Evolutionary conservation across 148 eudicot species (phyloP).

Genomic region (Beta vulgaris): DNA sequence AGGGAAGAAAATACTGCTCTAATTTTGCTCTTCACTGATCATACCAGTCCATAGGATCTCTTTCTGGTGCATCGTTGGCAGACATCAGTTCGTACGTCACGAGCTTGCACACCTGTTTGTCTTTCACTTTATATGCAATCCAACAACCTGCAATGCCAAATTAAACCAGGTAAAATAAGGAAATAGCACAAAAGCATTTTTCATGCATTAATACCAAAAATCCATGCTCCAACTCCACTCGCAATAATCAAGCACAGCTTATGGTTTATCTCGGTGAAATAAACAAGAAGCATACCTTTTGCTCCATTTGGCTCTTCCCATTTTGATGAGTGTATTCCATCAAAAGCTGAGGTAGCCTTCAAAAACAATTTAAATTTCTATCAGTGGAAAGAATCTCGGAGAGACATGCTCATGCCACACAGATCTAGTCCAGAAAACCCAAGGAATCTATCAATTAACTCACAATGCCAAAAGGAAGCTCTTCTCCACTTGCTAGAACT

Average conservation of each 20-base stretch:
- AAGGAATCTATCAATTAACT: slow-evolving; percentile 29
- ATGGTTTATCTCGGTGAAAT: background rate
- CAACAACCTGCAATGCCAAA: slow-evolving; percentile 62
- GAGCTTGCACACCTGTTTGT: slow-evolving; percentile 48
- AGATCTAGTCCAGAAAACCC: background rate
- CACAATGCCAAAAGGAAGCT: slow-evolving; percentile 94
- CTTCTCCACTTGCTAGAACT: slow-evolving; percentile 91
- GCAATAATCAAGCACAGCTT: background rate
- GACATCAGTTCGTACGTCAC: slow-evolving; percentile 89
- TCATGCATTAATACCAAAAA: background rate
- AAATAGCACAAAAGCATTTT: background rate
- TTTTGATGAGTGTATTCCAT: slow-evolving; percentile 75
- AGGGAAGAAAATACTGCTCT: background rate
- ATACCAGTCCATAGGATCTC: slow-evolving; percentile 98
- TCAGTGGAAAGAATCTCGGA: background rate
- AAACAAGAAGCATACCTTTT: slow-evolving; percentile 45
- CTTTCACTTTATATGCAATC: slow-evolving; percentile 59
- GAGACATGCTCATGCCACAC: slow-evolving; percentile 3
- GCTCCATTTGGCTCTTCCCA: slow-evolving; percentile 99
- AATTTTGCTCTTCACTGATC: background rate
- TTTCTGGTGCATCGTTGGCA: slow-evolving; percentile 93
- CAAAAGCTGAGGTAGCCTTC: slow-evolving; percentile 92
- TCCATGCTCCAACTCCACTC: background rate
- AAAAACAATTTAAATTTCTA: slow-evolving; percentile 10
- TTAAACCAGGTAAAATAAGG: slow-evolving; percentile 3